Evolutionary conservation across 2,329 filamentous ascomycete genomes (phyloP).

Genomic region (Colletotrichum magnum): DNA sequence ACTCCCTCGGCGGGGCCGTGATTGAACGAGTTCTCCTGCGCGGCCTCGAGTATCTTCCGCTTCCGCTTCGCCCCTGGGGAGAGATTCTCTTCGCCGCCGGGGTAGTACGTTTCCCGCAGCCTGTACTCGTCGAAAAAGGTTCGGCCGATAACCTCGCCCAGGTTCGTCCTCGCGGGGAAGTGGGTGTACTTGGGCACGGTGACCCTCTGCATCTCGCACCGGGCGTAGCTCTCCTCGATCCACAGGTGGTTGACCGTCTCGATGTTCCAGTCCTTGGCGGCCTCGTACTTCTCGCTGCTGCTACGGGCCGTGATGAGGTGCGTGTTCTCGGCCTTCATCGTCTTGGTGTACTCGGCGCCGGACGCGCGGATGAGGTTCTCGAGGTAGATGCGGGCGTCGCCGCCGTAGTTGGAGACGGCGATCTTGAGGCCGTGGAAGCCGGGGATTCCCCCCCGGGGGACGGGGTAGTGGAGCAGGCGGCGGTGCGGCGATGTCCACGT

Average conservation of each 20-base stretch:
- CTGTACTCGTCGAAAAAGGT: slow-evolving; percentile 79
- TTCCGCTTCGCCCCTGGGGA: slow-evolving; percentile 61
- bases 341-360: slow-evolving; percentile 93
- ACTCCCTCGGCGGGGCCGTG: slow-evolving; percentile 64
- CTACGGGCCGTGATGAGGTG: slow-evolving; percentile 94
- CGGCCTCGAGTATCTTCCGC: slow-evolving; percentile 64
- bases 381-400: slow-evolving; percentile 92
- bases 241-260: slow-evolving; percentile 94
- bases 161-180: slow-evolving; percentile 90
- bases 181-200: slow-evolving; percentile 84
- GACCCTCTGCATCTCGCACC: slow-evolving; percentile 81
- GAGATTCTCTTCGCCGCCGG: slow-evolving; percentile 68
- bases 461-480: slow-evolving; percentile 89
- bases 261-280: slow-evolving; percentile 93
- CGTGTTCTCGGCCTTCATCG: slow-evolving; percentile 94
- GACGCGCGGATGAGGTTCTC: slow-evolving; percentile 90
- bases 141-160: slow-evolving; percentile 93
- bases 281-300: slow-evolving; percentile 92
- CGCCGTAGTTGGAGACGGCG: slow-evolving; percentile 95
- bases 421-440: slow-evolving; percentile 85
- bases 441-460: slow-evolving; percentile 81
- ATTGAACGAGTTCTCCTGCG: slow-evolving; percentile 65
- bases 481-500: slow-evolving; percentile 88
- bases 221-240: slow-evolving; percentile 97
- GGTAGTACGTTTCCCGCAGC: slow-evolving; percentile 77